Conservation (phyloP, 345 rosid species). For the Linum tenue region DNA sequence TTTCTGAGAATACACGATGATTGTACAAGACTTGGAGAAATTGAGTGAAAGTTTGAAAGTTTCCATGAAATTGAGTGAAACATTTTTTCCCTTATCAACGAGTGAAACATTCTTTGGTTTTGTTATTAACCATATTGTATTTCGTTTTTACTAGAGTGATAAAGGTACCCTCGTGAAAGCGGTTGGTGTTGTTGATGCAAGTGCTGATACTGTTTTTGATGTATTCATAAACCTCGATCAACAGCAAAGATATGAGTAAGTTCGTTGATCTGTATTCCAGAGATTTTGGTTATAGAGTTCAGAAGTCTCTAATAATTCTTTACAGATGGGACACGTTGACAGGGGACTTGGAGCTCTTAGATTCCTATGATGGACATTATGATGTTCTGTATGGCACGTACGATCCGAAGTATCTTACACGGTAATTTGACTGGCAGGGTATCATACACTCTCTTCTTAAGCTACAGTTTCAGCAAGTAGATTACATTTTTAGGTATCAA, state of each 20-base stretch:
- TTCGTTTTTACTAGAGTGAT: constrained; percentile 29
- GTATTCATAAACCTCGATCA: constrained; percentile 60
- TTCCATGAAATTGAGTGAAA: too few relatives aligned
- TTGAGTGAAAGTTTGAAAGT: too few relatives aligned
- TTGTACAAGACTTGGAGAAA: too few relatives aligned
- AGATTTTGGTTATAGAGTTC: constrained; percentile 11
- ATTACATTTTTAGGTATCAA: background rate
- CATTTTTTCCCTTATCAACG: background rate
- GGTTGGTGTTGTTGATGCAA: constrained; percentile 77
- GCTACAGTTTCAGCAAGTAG: background rate
- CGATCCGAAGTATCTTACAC: constrained; percentile 69
- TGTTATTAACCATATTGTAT: background rate
- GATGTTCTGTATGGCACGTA: constrained; percentile 76
- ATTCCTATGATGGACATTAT: constrained; percentile 81
- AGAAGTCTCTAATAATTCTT: constrained; percentile 21
- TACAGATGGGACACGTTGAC: constrained; percentile 95
- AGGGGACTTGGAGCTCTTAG: constrained; percentile 72
- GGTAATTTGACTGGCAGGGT: constrained; percentile 34
- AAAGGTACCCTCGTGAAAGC: constrained; percentile 85
- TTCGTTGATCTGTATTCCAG: constrained; percentile 11
- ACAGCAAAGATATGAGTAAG: constrained; percentile 85
- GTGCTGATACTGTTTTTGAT: constrained; percentile 78
- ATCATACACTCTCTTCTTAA: background rate
- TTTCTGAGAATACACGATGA: too few relatives aligned
- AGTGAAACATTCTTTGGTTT: background rate